Evolutionary conservation across 176 grass and related monocot species (phyloP).

Genomic region (Stipa capillata): DNA sequence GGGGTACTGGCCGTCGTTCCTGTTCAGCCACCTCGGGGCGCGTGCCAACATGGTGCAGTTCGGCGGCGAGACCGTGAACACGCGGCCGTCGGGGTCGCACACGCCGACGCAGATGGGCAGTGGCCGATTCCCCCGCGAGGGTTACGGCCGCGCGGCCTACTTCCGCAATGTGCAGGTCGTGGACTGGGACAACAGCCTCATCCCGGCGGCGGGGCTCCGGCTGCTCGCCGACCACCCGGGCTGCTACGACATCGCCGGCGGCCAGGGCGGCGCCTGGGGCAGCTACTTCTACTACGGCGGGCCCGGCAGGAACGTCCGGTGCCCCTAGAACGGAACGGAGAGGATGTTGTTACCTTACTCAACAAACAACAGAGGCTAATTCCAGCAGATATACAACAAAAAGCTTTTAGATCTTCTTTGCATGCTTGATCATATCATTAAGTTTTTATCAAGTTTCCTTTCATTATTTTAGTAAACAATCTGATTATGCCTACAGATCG

Average conservation of each 20-base stretch:
- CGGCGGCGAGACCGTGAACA: conserved; percentile 80
- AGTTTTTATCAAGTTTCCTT: neutral
- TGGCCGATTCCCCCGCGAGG: conserved; percentile 52
- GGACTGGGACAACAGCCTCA: conserved; percentile 79
- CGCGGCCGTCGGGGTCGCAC: conserved; percentile 45
- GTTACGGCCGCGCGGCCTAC: conserved; percentile 59
- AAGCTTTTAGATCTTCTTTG: neutral
- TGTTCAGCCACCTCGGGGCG: conserved; percentile 63
- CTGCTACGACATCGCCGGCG: conserved; percentile 74
- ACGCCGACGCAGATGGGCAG: conserved; percentile 86
- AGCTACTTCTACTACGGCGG: conserved; percentile 91
- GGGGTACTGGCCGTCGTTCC: conserved; percentile 78
- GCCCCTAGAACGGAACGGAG: conserved; percentile 30
- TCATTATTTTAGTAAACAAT: too few relatives aligned
- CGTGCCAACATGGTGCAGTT: conserved; percentile 91
- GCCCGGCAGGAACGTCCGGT: conserved; percentile 52
- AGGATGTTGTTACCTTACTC: neutral
- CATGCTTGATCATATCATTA: neutral
- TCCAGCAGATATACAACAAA: neutral
- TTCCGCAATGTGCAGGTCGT: conserved; percentile 68
- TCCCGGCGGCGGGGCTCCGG: conserved; percentile 45
- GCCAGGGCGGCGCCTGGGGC: conserved; percentile 55
- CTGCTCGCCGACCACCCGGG: conserved; percentile 54
- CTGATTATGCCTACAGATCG: too few relatives aligned
- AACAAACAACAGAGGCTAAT: neutral